phyloP scores from a whole-genome alignment of 2,329 filamentous ascomycete species.

The Trichoderma polysporum region DNA sequence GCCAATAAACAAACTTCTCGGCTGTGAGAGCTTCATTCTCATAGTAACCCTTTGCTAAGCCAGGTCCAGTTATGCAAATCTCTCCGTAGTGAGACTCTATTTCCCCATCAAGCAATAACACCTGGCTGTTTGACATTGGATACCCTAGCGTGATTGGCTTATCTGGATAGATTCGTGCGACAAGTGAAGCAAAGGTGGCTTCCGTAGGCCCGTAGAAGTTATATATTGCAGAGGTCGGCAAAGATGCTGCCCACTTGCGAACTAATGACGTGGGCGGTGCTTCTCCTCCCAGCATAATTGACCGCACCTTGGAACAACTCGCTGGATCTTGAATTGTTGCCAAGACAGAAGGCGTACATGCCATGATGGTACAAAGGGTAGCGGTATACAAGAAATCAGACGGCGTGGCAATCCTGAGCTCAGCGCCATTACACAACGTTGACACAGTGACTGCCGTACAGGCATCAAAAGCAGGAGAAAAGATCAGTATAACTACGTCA shows the following conservation, averaged over 20 bases:
- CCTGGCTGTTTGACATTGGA: background rate
- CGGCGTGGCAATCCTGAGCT: background rate
- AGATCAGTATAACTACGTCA: background rate
- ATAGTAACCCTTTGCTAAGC: background rate
- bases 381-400: background rate
- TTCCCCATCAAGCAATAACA: background rate
- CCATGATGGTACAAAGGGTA: background rate
- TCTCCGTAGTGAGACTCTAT: background rate
- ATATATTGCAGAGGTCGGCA: background rate
- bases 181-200: background rate
- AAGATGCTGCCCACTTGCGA: background rate
- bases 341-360: background rate
- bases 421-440: background rate
- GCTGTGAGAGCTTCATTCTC: background rate
- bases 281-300: constrained; percentile 4
- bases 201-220: constrained; percentile 1
- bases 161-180: background rate
- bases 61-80: background rate
- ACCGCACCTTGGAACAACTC: background rate
- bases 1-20: background rate
- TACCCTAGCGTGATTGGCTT: background rate
- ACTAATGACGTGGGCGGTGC: background rate
- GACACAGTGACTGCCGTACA: background rate
- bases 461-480: background rate
- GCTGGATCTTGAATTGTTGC: background rate